Evolutionary conservation across 306 rosid genomes (phyloP).

Genomic region (Luffa acutangula): DNA sequence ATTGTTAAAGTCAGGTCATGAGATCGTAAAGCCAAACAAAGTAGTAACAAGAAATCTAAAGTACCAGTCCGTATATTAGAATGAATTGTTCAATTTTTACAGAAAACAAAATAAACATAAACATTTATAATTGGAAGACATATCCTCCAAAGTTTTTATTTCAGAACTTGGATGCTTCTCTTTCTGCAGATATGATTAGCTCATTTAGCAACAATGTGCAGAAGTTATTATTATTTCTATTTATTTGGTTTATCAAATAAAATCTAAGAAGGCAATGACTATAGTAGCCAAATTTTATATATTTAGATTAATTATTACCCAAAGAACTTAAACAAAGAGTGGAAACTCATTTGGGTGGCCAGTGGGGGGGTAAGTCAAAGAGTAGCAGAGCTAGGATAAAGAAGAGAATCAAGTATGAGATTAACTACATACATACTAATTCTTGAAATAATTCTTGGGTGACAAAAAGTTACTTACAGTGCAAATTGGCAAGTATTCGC

Average conservation of each 20-base stretch:
- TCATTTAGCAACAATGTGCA: not conserved
- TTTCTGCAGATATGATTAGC: not conserved
- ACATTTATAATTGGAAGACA: too few species aligned
- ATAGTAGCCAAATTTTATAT: not conserved
- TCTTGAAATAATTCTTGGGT: conserved; percentile 4
- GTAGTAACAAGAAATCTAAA: not conserved
- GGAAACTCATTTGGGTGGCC: not conserved
- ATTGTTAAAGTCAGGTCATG: not conserved
- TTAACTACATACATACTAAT: not conserved
- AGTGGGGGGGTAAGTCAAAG: not conserved
- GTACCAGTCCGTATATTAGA: not conserved
- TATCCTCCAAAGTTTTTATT: not conserved
- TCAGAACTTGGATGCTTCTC: not conserved
- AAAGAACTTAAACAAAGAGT: not conserved
- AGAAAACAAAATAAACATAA: too few species aligned
- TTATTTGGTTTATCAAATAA: not conserved
- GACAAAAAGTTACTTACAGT: conserved; percentile 35
- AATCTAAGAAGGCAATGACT: not conserved
- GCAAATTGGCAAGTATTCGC: conserved; percentile 64
- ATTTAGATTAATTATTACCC: not conserved
- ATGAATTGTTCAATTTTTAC: not conserved
- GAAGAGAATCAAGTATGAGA: conserved; percentile 6
- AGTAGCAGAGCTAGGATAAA: conserved; percentile 10
- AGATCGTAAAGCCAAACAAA: not conserved
- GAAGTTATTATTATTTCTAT: not conserved